Percentiles rank a stretch among this genome's conserved stretches.
phyloP scores from a whole-genome alignment of 495 filamentous ascomycete genomes.

The Aspergillus cavernicola region DNA sequence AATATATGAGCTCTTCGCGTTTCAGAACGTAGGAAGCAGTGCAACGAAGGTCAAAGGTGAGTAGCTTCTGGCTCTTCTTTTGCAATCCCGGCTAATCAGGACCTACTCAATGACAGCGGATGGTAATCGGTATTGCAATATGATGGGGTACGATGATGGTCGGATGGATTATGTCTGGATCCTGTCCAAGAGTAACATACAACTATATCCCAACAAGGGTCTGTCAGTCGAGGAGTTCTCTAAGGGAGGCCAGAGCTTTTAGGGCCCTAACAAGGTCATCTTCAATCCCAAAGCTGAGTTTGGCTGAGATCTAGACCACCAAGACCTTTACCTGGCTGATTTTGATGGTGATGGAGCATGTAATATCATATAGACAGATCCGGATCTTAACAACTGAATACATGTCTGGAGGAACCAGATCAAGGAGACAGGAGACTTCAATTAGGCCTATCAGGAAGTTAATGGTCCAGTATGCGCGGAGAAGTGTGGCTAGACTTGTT shows the following conservation, averaged over 20 bases:
- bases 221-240: not conserved
- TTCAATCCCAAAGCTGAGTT: not conserved
- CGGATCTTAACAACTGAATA: not conserved
- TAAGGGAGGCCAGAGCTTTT: not conserved
- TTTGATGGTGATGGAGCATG: constrained; percentile 2
- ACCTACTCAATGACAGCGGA: not conserved
- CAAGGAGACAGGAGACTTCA: not conserved
- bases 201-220: not conserved
- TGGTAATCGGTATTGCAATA: constrained; percentile 6
- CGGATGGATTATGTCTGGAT: constrained; percentile 7
- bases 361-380: constrained; percentile 7
- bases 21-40: not conserved
- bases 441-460: not conserved
- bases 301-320: not conserved
- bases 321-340: constrained; percentile 2
- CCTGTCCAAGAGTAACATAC: not conserved
- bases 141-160: not conserved
- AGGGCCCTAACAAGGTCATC: not conserved
- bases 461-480: not conserved
- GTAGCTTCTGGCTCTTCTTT: not conserved
- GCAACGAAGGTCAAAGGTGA: constrained; percentile 4
- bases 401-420: not conserved
- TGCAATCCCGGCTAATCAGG: not conserved
- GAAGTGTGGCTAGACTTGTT: no score
- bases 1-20: not conserved